A percentile compares a stretch with the other conserved stretches of the same genome.
These are phyloP conservation scores for Mallotus repandus DNA, from an alignment of 441 rosid species.

Conservation along the genomic window DNA sequence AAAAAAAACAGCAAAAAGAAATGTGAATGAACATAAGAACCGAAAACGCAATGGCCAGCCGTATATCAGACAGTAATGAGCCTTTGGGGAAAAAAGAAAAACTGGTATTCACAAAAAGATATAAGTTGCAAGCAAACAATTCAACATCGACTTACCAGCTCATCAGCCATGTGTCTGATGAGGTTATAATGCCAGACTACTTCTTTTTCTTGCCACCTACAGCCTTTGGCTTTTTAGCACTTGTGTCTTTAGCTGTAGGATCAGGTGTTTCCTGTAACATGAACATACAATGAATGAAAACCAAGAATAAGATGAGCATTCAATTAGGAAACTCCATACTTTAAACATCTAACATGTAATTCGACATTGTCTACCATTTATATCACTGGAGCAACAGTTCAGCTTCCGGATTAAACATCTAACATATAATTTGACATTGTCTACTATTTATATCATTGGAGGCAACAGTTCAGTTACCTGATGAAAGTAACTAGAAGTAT, in stretches of 20 bases:
- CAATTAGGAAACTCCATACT: neutral
- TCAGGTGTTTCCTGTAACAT: conserved; percentile 48
- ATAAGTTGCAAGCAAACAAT: neutral
- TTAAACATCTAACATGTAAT: conserved; percentile 1
- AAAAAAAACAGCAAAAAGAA: neutral
- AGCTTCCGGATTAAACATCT: conserved; percentile 4
- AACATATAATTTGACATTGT: neutral
- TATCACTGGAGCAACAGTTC: neutral
- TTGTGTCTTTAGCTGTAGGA: conserved; percentile 39
- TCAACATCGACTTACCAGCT: neutral
- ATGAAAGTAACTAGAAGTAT: conserved; percentile 5
- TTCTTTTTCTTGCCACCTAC: conserved; percentile 70
- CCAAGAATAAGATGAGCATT: neutral
- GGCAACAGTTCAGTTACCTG: neutral
- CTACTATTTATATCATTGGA: neutral
- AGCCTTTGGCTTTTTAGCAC: conserved; percentile 59
- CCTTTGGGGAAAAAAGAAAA: neutral
- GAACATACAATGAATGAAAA: conserved; percentile 6
- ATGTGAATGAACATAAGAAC: neutral
- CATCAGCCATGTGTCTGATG: neutral
- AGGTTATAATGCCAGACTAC: conserved; percentile 24
- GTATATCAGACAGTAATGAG: neutral
- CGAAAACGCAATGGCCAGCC: neutral
- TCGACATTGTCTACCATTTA: neutral
- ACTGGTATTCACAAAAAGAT: neutral